Evolutionary conservation across 1,284 basidiomycete genomes (phyloP), one percentile per base, ranked within the genome.

Genomic region (Earliella scabrosa): DNA sequence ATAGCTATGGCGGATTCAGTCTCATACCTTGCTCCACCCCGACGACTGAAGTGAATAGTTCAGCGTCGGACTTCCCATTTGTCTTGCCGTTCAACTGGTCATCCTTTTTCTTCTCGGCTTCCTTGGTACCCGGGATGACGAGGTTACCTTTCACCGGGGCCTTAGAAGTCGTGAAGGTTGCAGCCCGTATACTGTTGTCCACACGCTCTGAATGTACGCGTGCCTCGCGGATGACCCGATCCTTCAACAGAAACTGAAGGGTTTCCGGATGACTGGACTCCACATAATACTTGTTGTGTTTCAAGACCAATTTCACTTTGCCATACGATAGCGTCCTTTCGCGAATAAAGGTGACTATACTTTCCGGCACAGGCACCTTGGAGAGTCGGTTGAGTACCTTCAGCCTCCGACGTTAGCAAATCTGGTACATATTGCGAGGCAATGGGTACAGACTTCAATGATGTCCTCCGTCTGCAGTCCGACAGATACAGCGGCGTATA

Each of bases 401-500:
- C 68, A 50, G 24, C 57, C 58, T 63, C 43, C 46, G 45, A 39
- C 9, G 60, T 69, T 56, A 65, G 72, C 56, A 55, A 52, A 24
- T 45, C 43, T 56, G 52, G 27, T 51, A 48, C 56, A 27, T 26
- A n/a, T 46, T 52, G 41, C 27, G 50, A 53, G 36, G 61, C 58
- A 29, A 57, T 50, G 61, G n/a, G n/a, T 61, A 85, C 85, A 71
- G 71, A 95, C 97, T 80, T 96, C 95, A 73, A 99, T 98, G 67
- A 99, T 99, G 72, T 99, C 96, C 69, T 97, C 90, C 3, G 97
- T 99, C 72, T 98, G 94, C 34, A 99, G 79, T 21, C 97, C 97
- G 56, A 99, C 97, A 14, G 96, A 98, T 59, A 99, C 97, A 52
- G 97, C 97, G 50, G 97, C 97, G 74, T 99, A 98, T 26, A 99